Evolutionary conservation across 2,329 filamentous ascomycete species (phyloP), one percentile per base, ranked within the genome.

Genomic region (Paraconiothyrium sp.): DNA sequence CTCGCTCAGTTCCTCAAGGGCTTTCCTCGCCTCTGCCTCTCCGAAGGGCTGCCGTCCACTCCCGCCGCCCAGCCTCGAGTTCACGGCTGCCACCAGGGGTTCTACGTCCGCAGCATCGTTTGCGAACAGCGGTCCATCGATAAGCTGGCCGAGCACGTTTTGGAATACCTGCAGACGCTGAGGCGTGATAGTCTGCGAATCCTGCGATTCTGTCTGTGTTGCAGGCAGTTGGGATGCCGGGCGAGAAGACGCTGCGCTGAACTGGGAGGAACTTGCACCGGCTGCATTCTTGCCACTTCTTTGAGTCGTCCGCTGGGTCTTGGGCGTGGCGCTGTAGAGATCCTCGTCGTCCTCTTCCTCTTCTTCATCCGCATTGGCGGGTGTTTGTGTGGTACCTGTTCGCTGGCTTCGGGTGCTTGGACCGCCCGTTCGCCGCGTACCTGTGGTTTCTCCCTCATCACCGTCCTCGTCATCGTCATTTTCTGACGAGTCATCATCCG

Each of bases 91-190:
- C 20, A 97, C 85, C 35, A 99, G 85, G 30, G 87, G 87, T 64
- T 89, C 87, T 1, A 97, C 85, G 63, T 90, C 86, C 14, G 93
- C 93, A 20, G 90, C 88, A 72, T 98, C 95, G 63, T 96, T 92
- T 35, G 90, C 88, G 76, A 99, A 99, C n/a, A 99, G 79, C 13
- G 88, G 85, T 0, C 91, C 90, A 71, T 90, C 90, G 72, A 97
- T 90, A 57, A 99, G 84, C 70, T 92, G 91, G 27, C 95, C 95
- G 3, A 99, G 84, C 2, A 91, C 88, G 11, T 88, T 87, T 58
- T 92, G 89, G 89, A 99, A 99, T 1, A 88, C 81, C 6, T 86
- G 82, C 30, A 97, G 81, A 44, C 95, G 87, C 44, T 85, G 84
- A 0, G 86, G 71, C 1, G 85, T 82, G 73, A 93, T 89, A 1